Evolutionary conservation across 148 eudicot genomes (phyloP).

Genomic region (Silene conica): DNA sequence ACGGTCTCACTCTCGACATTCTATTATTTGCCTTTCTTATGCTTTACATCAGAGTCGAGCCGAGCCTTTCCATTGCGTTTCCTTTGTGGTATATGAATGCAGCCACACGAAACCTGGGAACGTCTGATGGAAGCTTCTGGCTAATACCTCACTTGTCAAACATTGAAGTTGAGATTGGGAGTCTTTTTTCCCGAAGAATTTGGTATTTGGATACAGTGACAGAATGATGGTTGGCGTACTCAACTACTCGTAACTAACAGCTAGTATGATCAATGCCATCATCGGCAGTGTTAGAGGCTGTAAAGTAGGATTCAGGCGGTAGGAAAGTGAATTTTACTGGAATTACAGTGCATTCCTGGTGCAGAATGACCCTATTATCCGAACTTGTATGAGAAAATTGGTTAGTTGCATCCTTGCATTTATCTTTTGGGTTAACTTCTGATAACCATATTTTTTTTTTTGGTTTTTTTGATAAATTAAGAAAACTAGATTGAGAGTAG

Average conservation of each 20-base stretch:
- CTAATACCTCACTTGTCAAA: not conserved
- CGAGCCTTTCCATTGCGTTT: not conserved
- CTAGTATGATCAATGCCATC: not conserved
- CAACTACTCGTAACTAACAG: not conserved
- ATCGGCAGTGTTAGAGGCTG: not conserved
- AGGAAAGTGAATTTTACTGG: not conserved
- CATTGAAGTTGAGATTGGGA: not conserved
- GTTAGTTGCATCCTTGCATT: not conserved
- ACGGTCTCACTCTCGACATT: not conserved
- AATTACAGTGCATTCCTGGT: not conserved
- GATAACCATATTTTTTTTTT: too few species aligned
- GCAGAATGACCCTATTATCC: not conserved
- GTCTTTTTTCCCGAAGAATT: too few species aligned
- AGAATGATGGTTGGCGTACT: not conserved
- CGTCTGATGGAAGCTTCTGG: not conserved
- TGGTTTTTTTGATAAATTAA: too few species aligned
- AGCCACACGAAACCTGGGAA: not conserved
- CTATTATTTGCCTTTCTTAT: not conserved
- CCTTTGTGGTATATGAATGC: not conserved
- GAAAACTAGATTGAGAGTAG: too few species aligned
- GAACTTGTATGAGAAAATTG: not conserved
- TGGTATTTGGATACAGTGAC: too few species aligned
- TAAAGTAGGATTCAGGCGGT: not conserved
- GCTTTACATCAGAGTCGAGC: not conserved
- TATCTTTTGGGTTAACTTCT: not conserved